Conservation (phyloP, 73 alveolate genomes). For the Paramecium pentaurelia region DNA sequence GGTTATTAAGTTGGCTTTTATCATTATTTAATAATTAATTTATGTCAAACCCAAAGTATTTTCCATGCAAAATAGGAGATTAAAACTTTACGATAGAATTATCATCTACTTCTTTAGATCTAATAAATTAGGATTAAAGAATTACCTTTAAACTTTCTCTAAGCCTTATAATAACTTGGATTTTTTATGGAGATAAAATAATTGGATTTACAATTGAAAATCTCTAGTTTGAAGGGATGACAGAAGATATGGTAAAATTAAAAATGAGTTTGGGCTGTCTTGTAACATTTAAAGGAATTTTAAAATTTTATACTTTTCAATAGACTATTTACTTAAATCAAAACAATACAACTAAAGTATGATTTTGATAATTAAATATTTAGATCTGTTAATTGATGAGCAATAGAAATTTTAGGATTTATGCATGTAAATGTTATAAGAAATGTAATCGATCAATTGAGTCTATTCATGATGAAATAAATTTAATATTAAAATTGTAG, state of each 20-base stretch:
- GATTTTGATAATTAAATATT: not conserved
- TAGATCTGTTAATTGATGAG: not conserved
- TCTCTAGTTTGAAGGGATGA: not conserved
- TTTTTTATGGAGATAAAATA: not conserved
- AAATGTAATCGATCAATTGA: not conserved
- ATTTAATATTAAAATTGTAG: not conserved
- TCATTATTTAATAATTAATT: not conserved
- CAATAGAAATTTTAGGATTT: not conserved
- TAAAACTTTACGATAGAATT: not conserved
- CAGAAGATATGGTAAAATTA: not conserved
- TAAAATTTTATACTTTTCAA: not conserved
- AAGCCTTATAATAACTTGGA: not conserved
- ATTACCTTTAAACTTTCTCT: not conserved
- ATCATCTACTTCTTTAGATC: not conserved
- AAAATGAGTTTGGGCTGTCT: not conserved
- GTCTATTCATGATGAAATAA: not conserved
- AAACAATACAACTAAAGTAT: not conserved
- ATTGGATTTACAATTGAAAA: not conserved
- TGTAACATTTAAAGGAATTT: not conserved
- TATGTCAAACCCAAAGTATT: not conserved
- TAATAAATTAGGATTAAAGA: not conserved
- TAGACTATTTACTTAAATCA: not conserved
- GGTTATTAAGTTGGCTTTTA: not conserved
- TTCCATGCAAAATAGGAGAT: not conserved
- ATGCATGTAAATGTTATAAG: not conserved